Conservation (phyloP, 2,329 filamentous ascomycete genomes). For the Decorospora gaudefroyi region DNA sequence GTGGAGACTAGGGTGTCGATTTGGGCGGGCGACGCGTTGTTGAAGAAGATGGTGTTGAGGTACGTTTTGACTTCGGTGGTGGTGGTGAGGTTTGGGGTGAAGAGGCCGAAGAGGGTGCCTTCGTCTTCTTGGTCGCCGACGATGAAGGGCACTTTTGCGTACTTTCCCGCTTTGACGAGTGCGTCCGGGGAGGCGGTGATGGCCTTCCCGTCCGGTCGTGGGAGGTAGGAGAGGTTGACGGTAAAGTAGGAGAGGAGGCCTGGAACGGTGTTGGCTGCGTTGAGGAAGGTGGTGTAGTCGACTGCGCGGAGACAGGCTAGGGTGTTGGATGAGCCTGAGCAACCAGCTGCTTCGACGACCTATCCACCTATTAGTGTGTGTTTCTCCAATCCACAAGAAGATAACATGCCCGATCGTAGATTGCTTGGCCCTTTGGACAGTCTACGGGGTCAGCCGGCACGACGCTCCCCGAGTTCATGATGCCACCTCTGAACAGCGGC, state of each 20-base stretch:
- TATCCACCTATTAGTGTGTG: conserved; percentile 58
- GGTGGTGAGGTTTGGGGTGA: conserved; percentile 69
- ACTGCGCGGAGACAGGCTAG: conserved; percentile 55
- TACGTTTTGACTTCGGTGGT: conserved; percentile 65
- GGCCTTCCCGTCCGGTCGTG: conserved; percentile 69
- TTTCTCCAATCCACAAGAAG: conserved; percentile 31
- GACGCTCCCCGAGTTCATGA: conserved; percentile 63
- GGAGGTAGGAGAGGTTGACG: conserved; percentile 72
- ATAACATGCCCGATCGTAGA: conserved; percentile 55
- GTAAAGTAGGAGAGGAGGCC: conserved; percentile 69
- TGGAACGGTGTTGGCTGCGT: conserved; percentile 71
- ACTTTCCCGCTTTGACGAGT: conserved; percentile 58
- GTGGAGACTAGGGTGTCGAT: conserved; percentile 63
- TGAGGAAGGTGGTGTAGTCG: conserved; percentile 57
- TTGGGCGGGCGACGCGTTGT: conserved; percentile 56
- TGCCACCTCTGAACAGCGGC: conserved; percentile 73
- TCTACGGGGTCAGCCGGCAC: conserved; percentile 61
- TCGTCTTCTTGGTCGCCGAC: conserved; percentile 80
- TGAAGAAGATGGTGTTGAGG: conserved; percentile 65
- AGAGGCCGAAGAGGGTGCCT: conserved; percentile 73
- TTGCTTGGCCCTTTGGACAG: conserved; percentile 64
- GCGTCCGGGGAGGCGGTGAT: conserved; percentile 67
- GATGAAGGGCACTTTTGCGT: conserved; percentile 65
- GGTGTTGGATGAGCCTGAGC: conserved; percentile 49
- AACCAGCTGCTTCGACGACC: conserved; percentile 55